phyloP scores from a whole-genome alignment of 768 basidiomycete genomes.

The Suillus brevipes region DNA sequence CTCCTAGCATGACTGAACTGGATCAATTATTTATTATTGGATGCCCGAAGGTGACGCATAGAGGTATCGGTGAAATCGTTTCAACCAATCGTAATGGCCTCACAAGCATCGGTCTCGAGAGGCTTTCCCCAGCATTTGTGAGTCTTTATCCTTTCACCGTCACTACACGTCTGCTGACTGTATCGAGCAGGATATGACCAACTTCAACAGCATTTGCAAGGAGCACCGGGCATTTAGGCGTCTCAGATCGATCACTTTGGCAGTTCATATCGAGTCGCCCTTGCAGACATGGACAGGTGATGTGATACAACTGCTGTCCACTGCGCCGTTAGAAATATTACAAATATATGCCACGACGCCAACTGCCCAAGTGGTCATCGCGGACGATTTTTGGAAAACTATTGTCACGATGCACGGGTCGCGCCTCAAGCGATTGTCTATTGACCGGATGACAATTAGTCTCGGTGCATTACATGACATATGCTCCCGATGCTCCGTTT shows the following conservation, averaged over 20 bases:
- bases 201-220: slow-evolving; percentile 43
- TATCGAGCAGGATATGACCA: slow-evolving; percentile 49
- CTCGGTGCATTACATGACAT: slow-evolving; percentile 51
- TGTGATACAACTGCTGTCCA: slow-evolving; percentile 43
- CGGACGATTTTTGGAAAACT: slow-evolving; percentile 50
- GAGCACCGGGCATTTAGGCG: slow-evolving; percentile 37
- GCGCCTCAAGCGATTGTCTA: slow-evolving; percentile 56
- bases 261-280: slow-evolving; percentile 40
- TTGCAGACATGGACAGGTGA: slow-evolving; percentile 46
- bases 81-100: slow-evolving; percentile 48
- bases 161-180: slow-evolving; percentile 6
- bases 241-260: slow-evolving; percentile 60
- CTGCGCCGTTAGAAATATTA: slow-evolving; percentile 55
- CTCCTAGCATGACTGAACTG: slow-evolving; percentile 49
- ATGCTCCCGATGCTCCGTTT: slow-evolving; percentile 49
- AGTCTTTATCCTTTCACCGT: slow-evolving; percentile 17
- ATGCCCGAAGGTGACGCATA: slow-evolving; percentile 67
- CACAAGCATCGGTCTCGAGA: slow-evolving; percentile 58
- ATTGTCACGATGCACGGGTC: slow-evolving; percentile 52
- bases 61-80: slow-evolving; percentile 54
- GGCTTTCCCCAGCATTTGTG: slow-evolving; percentile 62
- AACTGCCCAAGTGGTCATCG: slow-evolving; percentile 39
- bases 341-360: slow-evolving; percentile 59
- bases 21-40: slow-evolving; percentile 64
- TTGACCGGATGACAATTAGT: slow-evolving; percentile 62